Evolutionary conservation across 306 rosid genomes (phyloP).

Genomic region (Cicer judaicum): DNA sequence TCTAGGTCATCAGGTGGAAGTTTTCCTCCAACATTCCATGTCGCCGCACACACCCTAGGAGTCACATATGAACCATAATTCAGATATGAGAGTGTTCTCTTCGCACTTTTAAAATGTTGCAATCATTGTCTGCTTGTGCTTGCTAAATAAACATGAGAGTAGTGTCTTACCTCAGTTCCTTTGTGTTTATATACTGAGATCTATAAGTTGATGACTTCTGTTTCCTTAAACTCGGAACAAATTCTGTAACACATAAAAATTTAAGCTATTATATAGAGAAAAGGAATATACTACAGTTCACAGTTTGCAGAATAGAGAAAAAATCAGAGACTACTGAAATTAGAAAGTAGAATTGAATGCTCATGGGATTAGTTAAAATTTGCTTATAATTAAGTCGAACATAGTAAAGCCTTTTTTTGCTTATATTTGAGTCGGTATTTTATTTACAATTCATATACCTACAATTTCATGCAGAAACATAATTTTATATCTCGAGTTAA

Average conservation of each 20-base stretch:
- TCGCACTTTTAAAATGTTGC: conserved; percentile 25
- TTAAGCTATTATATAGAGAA: conserved; percentile 22
- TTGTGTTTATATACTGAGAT: conserved; percentile 79
- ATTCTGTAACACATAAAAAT: conserved; percentile 54
- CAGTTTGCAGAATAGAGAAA: conserved; percentile 18
- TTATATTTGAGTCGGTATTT: conserved; percentile 14
- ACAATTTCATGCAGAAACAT: conserved; percentile 15
- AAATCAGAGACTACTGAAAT: conserved; percentile 17
- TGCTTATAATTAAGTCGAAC: not conserved
- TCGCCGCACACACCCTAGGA: conserved; percentile 77
- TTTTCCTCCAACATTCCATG: conserved; percentile 96
- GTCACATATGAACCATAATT: conserved; percentile 45
- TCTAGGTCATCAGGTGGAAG: conserved; percentile 90
- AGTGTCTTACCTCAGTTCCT: conserved; percentile 76
- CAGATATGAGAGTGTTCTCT: conserved; percentile 38
- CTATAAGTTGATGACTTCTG: conserved; percentile 91
- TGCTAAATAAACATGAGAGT: conserved; percentile 37
- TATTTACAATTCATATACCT: conserved; percentile 14
- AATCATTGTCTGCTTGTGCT: conserved; percentile 28
- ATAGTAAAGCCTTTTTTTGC: not conserved
- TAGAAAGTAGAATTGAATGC: conserved; percentile 25
- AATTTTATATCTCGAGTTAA: not conserved
- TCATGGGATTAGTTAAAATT: not conserved
- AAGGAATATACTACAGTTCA: conserved; percentile 11
- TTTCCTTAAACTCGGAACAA: conserved; percentile 72